Base-by-base conservation (phyloP, 1,139 yeast genomes). In the Lodderomyces jiufengensis region DNA sequence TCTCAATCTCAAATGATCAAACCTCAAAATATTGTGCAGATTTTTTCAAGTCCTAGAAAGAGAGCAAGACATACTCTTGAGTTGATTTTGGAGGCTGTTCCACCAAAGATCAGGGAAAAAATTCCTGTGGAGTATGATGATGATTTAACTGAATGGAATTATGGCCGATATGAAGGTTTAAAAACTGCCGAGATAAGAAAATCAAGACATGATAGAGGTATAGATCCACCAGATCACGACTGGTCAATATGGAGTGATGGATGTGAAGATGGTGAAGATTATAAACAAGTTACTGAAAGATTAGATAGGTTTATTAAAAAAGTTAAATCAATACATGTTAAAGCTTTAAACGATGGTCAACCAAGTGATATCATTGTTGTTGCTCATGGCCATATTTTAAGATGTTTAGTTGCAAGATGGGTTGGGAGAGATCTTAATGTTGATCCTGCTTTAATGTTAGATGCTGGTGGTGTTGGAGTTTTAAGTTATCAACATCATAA, bases 401-500 rank as follows among this genome's bases (percentile, higher is more conserved):
- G 97, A 52, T 84, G 92, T 54, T 78, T 90, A 51, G 94, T 90
- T 7, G 86, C 90, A 24, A 66, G 96, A 44, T 90, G 97, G 97
- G 78, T 85, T 21, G 73, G 72, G 6, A 62, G 70, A 32, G 72
- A 70, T 11, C 66, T 84, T 42, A 59, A 70, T 45, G 63, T 59
- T 36, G 86, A 88, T 56, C 96, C 96, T 2, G 78, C 80, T 45
- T 79, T 87, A 55, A 68, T 90, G 60, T 68, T 90, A 49, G 97
- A 90, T 55, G 95, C 97, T 21, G 97, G 97, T 47, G 97, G 96
- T 33, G 87, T 87, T 24, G 96, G 97, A 39, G 95, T 87, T 2
- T 69, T 90, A 55, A 80, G 94, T 49, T 90, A 90, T 58, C 95
- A 86, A 51, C 97, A 90, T 55, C 79, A 83, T 54, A 80, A 74